Conservation (phyloP, 192 early-diverging fungal species). For the Geosiphon pyriformis region DNA sequence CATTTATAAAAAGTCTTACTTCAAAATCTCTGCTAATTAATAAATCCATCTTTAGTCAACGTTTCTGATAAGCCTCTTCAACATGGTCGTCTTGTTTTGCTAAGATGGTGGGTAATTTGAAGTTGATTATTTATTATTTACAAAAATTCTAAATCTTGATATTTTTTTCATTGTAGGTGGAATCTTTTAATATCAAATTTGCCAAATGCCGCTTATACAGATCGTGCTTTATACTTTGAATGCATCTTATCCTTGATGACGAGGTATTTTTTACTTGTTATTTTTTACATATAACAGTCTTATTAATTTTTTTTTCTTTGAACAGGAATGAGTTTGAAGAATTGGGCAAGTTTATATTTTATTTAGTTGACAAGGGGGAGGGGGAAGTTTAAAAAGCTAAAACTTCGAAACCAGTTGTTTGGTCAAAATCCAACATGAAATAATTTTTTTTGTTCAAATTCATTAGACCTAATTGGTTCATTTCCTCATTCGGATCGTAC, state of each 20-base stretch:
- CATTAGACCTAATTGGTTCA: slow-evolving; percentile 8
- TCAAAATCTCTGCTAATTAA: neutral
- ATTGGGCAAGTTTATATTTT: slow-evolving; percentile 8
- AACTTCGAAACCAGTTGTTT: neutral
- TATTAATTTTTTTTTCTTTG: slow-evolving; percentile 2
- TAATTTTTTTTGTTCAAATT: too few relatives aligned
- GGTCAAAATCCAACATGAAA: neutral
- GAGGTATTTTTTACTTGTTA: slow-evolving; percentile 11
- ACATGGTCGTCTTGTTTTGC: neutral
- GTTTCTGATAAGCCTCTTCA: neutral
- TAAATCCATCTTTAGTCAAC: neutral
- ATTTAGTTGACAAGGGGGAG: neutral
- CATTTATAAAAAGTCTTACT: too few relatives aligned
- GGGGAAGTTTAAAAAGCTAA: too few relatives aligned
- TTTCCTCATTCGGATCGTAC: neutral
- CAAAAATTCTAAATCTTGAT: neutral
- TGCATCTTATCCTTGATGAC: slow-evolving; percentile 21
- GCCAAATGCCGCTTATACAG: slow-evolving; percentile 10
- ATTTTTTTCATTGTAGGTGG: slow-evolving; percentile 19
- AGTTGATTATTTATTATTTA: neutral
- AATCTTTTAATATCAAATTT: slow-evolving; percentile 12
- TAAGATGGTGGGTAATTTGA: slow-evolving; percentile 6
- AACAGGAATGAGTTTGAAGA: slow-evolving; percentile 14
- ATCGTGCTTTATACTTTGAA: slow-evolving; percentile 20
- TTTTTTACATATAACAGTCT: neutral